Evolutionary conservation across 768 basidiomycete species (phyloP).

Genomic region (Terana coerulea): DNA sequence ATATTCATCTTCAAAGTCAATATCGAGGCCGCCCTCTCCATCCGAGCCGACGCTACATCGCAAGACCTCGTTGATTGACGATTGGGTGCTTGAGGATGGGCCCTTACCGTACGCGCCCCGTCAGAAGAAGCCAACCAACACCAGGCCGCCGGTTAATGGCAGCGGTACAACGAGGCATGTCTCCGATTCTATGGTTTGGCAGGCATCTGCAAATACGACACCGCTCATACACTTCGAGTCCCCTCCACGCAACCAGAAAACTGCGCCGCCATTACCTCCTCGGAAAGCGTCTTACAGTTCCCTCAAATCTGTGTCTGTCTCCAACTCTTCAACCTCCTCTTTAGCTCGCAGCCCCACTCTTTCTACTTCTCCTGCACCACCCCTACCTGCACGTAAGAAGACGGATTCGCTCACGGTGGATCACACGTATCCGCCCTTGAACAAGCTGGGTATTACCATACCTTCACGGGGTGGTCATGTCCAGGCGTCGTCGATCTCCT

Average conservation of each 20-base stretch:
- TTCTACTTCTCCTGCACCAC: slow-evolving; percentile 5
- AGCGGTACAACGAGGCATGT: slow-evolving; percentile 15
- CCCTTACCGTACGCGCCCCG: slow-evolving; percentile 27
- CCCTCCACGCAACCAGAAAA: slow-evolving; percentile 30
- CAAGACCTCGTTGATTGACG: slow-evolving; percentile 65
- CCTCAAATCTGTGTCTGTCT: slow-evolving; percentile 36
- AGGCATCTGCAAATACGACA: slow-evolving; percentile 13
- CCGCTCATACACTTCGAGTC: slow-evolving; percentile 59
- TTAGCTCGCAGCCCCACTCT: slow-evolving; percentile 17
- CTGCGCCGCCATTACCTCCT: slow-evolving; percentile 61
- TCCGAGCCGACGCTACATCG: slow-evolving; percentile 23
- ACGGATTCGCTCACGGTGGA: slow-evolving; percentile 54
- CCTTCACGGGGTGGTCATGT: slow-evolving; percentile 42
- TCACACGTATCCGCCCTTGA: slow-evolving; percentile 51
- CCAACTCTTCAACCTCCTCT: slow-evolving; percentile 28
- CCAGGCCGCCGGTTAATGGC: slow-evolving; percentile 14
- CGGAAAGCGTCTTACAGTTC: slow-evolving; percentile 56
- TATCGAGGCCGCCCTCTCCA: slow-evolving; percentile 22
- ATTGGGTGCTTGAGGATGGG: slow-evolving; percentile 70
- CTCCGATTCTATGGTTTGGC: slow-evolving; percentile 17
- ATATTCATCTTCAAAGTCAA: slow-evolving; percentile 1
- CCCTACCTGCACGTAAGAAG: slow-evolving; percentile 18
- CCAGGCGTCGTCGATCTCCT: slow-evolving; percentile 70
- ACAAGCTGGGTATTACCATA: slow-evolving; percentile 31
- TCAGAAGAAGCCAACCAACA: slow-evolving; percentile 13